A percentile compares a stretch with the other conserved stretches of the same genome.
Conservation (phyloP, 345 rosid genomes). For the Carallia pectinifolia region DNA sequence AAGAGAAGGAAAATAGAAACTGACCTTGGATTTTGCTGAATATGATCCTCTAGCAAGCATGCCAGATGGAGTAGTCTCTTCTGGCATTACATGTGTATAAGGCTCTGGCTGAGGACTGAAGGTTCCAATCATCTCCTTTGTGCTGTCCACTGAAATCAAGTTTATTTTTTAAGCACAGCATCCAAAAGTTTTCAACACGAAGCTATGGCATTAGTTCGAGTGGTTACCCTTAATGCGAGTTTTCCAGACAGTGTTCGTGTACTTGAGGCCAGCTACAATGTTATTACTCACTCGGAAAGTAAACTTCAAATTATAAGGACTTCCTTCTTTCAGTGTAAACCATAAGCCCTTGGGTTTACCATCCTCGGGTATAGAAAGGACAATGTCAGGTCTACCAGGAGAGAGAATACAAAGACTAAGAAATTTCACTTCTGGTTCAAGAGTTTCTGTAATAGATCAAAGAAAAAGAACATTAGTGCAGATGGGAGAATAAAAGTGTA, state of each 20-base stretch:
- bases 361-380: conserved; percentile 49
- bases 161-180: not conserved
- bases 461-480: not conserved
- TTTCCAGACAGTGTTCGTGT: conserved; percentile 79
- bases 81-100: conserved; percentile 60
- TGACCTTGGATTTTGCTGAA: conserved; percentile 69
- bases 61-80: conserved; percentile 74
- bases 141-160: conserved; percentile 50
- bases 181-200: not conserved
- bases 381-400: conserved; percentile 57
- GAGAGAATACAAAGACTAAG: conserved; percentile 53
- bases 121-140: conserved; percentile 76
- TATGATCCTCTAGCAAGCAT: conserved; percentile 70
- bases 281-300: conserved; percentile 73
- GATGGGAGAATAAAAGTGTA: not conserved
- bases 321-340: conserved; percentile 78
- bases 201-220: not conserved
- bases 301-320: conserved; percentile 59
- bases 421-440: conserved; percentile 73
- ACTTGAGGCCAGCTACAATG: conserved; percentile 83
- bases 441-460: conserved; percentile 51
- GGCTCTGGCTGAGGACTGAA: conserved; percentile 72
- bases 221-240: conserved; percentile 60
- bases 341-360: conserved; percentile 60
- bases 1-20: not conserved